A percentile compares a stretch with the other conserved stretches of the same genome.
phyloP scores from a whole-genome alignment of 73 alveolate species.

The Tetrahymena elliotti region DNA sequence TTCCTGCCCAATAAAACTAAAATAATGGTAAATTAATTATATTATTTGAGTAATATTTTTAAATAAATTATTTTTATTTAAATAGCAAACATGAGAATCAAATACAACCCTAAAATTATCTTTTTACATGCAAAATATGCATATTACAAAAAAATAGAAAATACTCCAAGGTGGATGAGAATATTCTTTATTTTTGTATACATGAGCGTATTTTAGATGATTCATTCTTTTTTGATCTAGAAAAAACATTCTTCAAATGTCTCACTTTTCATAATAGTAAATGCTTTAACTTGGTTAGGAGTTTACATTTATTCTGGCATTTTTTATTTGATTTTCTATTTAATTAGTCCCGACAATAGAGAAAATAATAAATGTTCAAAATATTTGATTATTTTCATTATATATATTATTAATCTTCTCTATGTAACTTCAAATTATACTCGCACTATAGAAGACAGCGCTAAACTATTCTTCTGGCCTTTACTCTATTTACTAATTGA shows the following conservation, averaged over 20 bases:
- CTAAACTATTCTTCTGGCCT: not conserved
- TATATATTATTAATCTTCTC: not conserved
- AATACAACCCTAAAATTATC: not conserved
- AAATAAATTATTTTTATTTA: too few species aligned
- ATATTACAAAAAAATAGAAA: not conserved
- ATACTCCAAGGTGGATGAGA: not conserved
- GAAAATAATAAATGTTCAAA: not conserved
- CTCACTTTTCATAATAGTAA: not conserved
- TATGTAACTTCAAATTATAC: not conserved
- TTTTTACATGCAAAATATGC: not conserved
- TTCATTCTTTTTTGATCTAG: not conserved
- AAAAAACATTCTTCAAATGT: not conserved
- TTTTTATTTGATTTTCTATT: not conserved
- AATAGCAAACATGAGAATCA: not conserved
- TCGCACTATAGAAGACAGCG: not conserved
- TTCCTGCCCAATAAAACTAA: not conserved
- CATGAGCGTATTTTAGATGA: not conserved
- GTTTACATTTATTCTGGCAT: not conserved
- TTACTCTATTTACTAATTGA: not conserved
- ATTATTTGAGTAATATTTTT: too few species aligned
- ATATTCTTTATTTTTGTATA: not conserved
- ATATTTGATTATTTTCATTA: not conserved
- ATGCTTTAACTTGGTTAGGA: not conserved
- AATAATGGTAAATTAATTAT: not conserved
- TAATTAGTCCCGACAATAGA: not conserved